Evolutionary conservation across 495 filamentous ascomycete species (phyloP), one percentile per base, ranked within the genome.

Genomic region (Lasiosphaeria miniovina): DNA sequence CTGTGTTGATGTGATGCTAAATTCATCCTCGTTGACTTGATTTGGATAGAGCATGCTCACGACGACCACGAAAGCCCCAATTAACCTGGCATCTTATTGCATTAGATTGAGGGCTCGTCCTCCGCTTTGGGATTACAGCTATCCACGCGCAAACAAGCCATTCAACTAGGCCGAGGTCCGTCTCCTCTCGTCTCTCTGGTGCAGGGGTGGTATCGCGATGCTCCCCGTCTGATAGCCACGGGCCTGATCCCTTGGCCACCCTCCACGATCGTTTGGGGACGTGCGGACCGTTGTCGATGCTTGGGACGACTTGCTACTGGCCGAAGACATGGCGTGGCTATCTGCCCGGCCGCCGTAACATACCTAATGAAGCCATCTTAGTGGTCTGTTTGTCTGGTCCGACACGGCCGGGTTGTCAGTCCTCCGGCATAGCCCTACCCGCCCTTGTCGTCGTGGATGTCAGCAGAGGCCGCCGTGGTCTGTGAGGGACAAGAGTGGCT

Each of bases 391-490:
- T 12, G 24, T 24, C 52, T 36, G 36, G 10, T 14, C 52, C 8
- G 36, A 36, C 17, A 53, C 51, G 57, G 50, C 17, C 46, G 54
- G 51, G 34, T 51, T n/a, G 11, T 56, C 32, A 24, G 48, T 52
- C 41, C 48, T 53, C 59, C 56, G 62, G 50, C 58, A 63, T 38
- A 56, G 56, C 57, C 54, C 52, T 52, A 49, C 52, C 14, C 43
- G 7, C 1, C 12, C 8, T 8, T 46, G 43, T 14, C 45, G 48
- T 50, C 55, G 33, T 24, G 24, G 3, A 35, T 34, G 34, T 54
- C 49, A 49, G 55, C 61, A 61, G 65, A 67, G 65, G 65, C 65
- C 65, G 65, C 65, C 65, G 49, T 61, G 50, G 40, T 41, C 45
- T 33, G 48, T 58, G 51, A 15, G 34, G 55, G 45, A 31, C 50